A percentile compares a stretch with the other conserved stretches of the same genome.
Evolutionary conservation across 306 rosid species (phyloP).

Genomic region (Carpinus viminea): DNA sequence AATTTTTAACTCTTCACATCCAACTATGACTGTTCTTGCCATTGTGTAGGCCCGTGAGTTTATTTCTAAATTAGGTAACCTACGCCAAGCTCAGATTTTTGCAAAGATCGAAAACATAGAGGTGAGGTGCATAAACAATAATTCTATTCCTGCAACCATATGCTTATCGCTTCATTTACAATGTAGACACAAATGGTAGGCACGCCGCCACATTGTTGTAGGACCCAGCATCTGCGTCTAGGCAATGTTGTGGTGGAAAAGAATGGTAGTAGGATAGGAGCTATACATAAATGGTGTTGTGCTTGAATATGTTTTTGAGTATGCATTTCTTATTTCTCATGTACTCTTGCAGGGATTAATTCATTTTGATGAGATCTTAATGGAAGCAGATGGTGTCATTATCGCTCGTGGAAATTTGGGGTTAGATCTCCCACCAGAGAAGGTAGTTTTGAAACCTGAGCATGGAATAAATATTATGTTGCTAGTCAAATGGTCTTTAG

Average conservation of each 20-base stretch:
- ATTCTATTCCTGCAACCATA: background rate
- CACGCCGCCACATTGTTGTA: slow-evolving; percentile 1
- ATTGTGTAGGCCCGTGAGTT: slow-evolving; percentile 79
- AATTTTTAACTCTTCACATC: slow-evolving; percentile 6
- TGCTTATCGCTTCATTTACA: background rate
- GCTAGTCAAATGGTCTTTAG: background rate
- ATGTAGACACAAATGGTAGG: background rate
- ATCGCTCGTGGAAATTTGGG: slow-evolving; percentile 95
- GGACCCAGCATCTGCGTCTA: background rate
- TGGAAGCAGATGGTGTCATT: slow-evolving; percentile 95
- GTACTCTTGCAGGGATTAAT: slow-evolving; percentile 64
- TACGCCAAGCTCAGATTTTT: slow-evolving; percentile 81
- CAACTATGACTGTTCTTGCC: slow-evolving; percentile 5
- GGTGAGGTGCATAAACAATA: slow-evolving; percentile 43
- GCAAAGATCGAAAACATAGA: slow-evolving; percentile 92
- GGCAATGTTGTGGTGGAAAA: background rate
- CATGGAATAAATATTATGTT: background rate
- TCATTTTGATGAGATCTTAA: slow-evolving; percentile 91
- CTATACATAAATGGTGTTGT: background rate
- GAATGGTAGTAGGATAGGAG: background rate
- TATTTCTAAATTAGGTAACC: slow-evolving; percentile 69
- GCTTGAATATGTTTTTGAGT: slow-evolving; percentile 14
- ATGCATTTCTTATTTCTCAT: slow-evolving; percentile 7
- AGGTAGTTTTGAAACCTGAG: slow-evolving; percentile 50
- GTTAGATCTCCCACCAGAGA: slow-evolving; percentile 95